Evolutionary conservation across 108 stramenopile species (phyloP).

Genomic region (Schizochytrium sp.): DNA sequence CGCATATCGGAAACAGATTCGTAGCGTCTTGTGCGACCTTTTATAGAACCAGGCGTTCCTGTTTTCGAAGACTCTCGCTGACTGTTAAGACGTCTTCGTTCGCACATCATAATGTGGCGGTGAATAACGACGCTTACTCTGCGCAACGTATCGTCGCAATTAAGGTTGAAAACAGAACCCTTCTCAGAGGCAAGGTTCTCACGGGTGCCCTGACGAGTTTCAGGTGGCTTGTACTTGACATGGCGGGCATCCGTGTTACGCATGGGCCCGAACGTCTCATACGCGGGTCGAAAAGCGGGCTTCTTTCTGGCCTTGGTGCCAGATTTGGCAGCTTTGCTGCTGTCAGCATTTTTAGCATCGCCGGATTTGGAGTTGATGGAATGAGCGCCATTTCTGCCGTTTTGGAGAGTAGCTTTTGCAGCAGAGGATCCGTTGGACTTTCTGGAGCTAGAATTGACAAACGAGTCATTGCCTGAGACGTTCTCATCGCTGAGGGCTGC

Average conservation of each 20-base stretch:
- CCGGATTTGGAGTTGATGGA: too few relatives aligned
- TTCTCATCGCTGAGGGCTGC: too few relatives aligned
- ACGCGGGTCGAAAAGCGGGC: constrained; percentile 22
- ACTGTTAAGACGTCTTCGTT: constrained; percentile 3
- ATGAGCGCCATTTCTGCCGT: too few relatives aligned
- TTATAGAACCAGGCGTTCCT: neutral
- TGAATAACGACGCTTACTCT: constrained; percentile 30
- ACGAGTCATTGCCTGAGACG: too few relatives aligned
- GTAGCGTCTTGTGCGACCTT: neutral
- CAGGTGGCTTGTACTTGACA: constrained; percentile 20
- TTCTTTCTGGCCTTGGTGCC: neutral
- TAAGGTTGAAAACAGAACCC: constrained; percentile 39
- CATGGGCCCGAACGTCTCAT: constrained; percentile 59
- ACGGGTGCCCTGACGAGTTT: neutral
- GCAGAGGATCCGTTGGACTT: too few relatives aligned
- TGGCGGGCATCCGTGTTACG: constrained; percentile 30
- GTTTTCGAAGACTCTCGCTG: neutral
- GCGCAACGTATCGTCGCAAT: constrained; percentile 59
- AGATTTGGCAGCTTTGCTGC: too few relatives aligned
- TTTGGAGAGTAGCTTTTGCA: too few relatives aligned
- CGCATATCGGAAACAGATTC: constrained; percentile 24
- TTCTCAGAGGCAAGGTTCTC: constrained; percentile 39
- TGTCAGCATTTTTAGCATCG: too few relatives aligned
- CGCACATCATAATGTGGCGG: constrained; percentile 55
- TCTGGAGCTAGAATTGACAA: too few relatives aligned